phyloP scores from a whole-genome alignment of 371 early-diverging fungal genomes.

The Rhizopus stolonifer region DNA sequence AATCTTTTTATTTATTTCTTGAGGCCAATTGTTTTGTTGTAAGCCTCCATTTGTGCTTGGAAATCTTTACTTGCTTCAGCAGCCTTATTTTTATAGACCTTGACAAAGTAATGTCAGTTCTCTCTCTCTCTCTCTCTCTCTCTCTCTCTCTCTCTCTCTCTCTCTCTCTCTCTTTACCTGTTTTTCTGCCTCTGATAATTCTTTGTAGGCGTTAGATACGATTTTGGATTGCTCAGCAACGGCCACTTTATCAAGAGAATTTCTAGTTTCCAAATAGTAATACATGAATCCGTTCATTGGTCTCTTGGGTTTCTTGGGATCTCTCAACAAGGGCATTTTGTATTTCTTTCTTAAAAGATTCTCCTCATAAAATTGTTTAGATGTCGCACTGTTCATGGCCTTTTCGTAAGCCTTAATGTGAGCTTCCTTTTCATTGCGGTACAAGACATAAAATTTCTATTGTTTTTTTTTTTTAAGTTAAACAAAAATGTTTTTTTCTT shows the following conservation, averaged over 20 bases:
- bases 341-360: constrained; percentile 50
- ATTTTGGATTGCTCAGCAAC: background rate
- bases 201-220: background rate
- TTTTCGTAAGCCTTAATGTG: constrained; percentile 31
- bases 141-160: constrained; percentile 1
- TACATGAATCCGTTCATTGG: constrained; percentile 47
- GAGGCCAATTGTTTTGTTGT: background rate
- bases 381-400: constrained; percentile 46
- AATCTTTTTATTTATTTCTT: background rate
- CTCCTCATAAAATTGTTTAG: constrained; percentile 50
- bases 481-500: background rate
- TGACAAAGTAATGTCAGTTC: too few species aligned
- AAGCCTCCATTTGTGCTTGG: background rate
- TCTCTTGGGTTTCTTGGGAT: constrained; percentile 64
- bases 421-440: constrained; percentile 20
- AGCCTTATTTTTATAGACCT: background rate
- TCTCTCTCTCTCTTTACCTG: constrained; percentile 1
- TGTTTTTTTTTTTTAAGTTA: background rate
- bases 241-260: background rate
- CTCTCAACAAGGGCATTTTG: constrained; percentile 48
- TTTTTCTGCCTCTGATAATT: constrained; percentile 2
- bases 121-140: too few species aligned
- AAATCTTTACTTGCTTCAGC: background rate
- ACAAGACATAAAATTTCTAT: constrained; percentile 36
- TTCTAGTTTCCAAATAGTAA: constrained; percentile 30